Percentiles rank a stretch among this genome's conserved stretches.
phyloP scores from a whole-genome alignment of 2,329 filamentous ascomycete species.

The Lachnellula arida region DNA sequence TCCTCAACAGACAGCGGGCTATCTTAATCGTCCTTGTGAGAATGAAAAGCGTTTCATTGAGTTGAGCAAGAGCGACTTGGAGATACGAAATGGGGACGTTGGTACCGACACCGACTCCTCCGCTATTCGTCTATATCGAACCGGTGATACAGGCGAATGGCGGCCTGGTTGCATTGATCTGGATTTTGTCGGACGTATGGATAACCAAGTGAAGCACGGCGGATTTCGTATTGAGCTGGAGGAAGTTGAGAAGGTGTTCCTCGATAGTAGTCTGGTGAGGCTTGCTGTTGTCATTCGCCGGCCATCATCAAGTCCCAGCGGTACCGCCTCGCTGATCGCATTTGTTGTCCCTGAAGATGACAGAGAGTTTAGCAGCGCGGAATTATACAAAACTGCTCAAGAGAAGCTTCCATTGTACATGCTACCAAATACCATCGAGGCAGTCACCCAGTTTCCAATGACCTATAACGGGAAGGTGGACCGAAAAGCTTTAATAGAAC shows the following conservation, averaged over 20 bases:
- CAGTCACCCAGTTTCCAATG: background rate
- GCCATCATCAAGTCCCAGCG: no score
- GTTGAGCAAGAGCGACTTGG: background rate
- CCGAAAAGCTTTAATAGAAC: background rate
- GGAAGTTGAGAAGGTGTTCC: no score
- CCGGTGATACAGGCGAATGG: background rate
- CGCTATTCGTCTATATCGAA: background rate
- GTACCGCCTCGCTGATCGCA: background rate
- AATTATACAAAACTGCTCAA: no score
- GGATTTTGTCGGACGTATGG: background rate
- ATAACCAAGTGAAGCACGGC: background rate
- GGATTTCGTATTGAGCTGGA: background rate
- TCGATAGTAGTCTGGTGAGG: no score
- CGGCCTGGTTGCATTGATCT: background rate
- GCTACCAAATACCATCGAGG: background rate
- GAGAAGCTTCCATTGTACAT: background rate
- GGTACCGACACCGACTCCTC: no score
- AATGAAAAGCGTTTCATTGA: background rate
- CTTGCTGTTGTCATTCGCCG: no score
- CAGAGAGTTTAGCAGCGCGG: no score
- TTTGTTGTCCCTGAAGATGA: background rate
- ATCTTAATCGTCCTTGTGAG: background rate
- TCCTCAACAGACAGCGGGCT: background rate
- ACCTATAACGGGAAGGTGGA: background rate
- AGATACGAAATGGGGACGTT: no score